A percentile compares a stretch with the other conserved stretches of the same genome.
Evolutionary conservation across 495 filamentous ascomycete species (phyloP).

Genomic region (Zalerion maritima): DNA sequence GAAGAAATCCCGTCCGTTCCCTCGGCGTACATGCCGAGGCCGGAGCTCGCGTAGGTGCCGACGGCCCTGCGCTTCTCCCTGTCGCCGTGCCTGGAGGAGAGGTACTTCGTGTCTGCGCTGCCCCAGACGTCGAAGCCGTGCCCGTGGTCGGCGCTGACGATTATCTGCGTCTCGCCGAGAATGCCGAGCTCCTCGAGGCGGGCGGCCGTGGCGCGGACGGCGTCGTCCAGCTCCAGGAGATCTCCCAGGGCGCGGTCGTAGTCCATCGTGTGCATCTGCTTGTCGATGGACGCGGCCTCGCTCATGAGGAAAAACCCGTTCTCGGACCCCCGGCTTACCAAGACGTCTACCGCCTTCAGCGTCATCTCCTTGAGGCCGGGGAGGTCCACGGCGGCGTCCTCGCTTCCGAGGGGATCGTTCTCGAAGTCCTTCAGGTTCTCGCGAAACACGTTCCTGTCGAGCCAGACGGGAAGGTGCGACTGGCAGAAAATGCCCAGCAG

Average conservation of each 20-base stretch:
- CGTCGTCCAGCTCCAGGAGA: conserved; percentile 62
- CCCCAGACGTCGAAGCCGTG: conserved; percentile 55
- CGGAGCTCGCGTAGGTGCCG: conserved; percentile 50
- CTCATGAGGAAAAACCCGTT: conserved; percentile 66
- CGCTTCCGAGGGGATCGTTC: conserved; percentile 47
- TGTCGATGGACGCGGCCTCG: conserved; percentile 63
- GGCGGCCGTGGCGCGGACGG: conserved; percentile 48
- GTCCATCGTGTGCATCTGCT: conserved; percentile 64
- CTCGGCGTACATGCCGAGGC: conserved; percentile 52
- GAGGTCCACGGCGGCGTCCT: conserved; percentile 44
- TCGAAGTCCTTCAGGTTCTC: conserved; percentile 41
- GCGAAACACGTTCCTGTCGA: conserved; percentile 58
- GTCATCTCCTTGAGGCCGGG: conserved; percentile 74
- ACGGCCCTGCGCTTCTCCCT: conserved; percentile 52
- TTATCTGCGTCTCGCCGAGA: conserved; percentile 49
- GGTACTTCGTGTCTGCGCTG: conserved; percentile 40
- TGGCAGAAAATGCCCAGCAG: conserved; percentile 56
- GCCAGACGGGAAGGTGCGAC: conserved; percentile 53
- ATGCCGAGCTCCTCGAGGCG: conserved; percentile 40
- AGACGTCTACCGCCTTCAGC: conserved; percentile 58
- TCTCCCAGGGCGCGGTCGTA: conserved; percentile 65
- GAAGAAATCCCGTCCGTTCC: conserved; percentile 19
- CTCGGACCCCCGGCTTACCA: conserved; percentile 42
- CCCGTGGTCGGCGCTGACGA: conserved; percentile 65
- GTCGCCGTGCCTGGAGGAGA: conserved; percentile 40